Evolutionary conservation across 176 grass and related monocot genomes (phyloP).

Genomic region (Carex littledalei): DNA sequence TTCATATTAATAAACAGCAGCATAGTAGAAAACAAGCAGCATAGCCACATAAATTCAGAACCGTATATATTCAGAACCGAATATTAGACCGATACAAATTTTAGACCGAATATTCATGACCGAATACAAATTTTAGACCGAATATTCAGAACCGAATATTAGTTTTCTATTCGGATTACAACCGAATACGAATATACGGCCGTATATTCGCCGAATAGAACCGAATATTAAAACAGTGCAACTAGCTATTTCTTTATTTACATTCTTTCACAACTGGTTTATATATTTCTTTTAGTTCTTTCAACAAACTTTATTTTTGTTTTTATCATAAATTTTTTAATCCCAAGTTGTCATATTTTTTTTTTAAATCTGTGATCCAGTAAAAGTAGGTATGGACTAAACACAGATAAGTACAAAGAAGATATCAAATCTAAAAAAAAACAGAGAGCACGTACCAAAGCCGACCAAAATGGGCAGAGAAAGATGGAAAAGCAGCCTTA

Average conservation of each 20-base stretch:
- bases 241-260: neutral
- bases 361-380: neutral
- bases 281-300: constrained; percentile 6
- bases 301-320: neutral
- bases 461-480: constrained; percentile 48
- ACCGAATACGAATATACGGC: no score
- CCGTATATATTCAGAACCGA: no score
- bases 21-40: no score
- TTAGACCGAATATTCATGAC: no score
- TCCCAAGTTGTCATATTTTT: neutral
- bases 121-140: no score
- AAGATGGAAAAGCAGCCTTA: constrained; percentile 62
- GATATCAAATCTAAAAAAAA: neutral
- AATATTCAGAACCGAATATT: no score
- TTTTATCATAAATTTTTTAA: neutral
- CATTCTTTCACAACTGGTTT: neutral
- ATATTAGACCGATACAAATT: no score
- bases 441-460: constrained; percentile 49
- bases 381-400: neutral
- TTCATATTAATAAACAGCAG: no score
- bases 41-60: no score
- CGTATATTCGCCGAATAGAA: no score
- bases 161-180: no score
- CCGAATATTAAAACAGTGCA: no score
- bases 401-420: neutral